These are phyloP conservation scores for Juglanconis juglandina DNA, from an alignment of 2,329 filamentous ascomycete genomes.

Conservation along the genomic window DNA sequence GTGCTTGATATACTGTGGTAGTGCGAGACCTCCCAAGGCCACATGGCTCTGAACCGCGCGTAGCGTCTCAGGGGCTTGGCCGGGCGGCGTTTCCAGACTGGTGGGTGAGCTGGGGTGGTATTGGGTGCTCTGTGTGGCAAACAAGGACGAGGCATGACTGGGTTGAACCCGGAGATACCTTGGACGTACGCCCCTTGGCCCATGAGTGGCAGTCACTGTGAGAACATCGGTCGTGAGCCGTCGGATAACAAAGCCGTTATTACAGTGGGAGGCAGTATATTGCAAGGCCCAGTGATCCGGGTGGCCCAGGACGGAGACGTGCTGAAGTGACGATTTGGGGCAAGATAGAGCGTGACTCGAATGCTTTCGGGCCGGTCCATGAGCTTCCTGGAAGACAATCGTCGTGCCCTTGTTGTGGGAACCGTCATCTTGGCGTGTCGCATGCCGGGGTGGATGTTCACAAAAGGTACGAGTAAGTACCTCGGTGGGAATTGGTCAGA, in stretches of 20 bases:
- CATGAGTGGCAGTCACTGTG: background rate
- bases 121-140: background rate
- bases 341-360: background rate
- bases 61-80: background rate
- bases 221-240: background rate
- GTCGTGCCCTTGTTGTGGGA: background rate
- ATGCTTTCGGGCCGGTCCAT: conserved; percentile 5
- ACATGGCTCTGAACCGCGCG: background rate
- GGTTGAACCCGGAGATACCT: background rate
- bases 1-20: too few relatives aligned
- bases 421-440: conserved; percentile 1
- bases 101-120: background rate
- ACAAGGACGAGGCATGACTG: background rate
- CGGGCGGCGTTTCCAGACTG: background rate
- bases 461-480: background rate
- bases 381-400: background rate
- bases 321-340: background rate
- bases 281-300: background rate
- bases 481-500: background rate
- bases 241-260: background rate
- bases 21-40: background rate
- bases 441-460: background rate
- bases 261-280: background rate
- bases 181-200: background rate
- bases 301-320: background rate